A percentile compares a stretch with the other conserved stretches of the same genome.
Conservation (phyloP, 805 yeast genomes). For the Candida gorgasii region DNA sequence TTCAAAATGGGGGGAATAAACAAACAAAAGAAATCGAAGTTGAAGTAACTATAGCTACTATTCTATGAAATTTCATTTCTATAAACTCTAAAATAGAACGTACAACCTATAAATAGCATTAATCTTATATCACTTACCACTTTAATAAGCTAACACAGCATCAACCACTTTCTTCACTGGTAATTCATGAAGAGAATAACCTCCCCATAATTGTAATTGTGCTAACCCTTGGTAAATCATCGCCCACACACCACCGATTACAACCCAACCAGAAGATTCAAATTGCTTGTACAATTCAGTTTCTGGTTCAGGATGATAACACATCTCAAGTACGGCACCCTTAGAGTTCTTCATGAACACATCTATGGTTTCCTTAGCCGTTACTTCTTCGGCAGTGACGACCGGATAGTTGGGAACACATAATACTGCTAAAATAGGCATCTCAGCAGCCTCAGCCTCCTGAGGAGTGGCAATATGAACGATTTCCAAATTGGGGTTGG, state of each 20-base stretch:
- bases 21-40: too few species aligned
- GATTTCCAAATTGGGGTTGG: slow-evolving; percentile 26
- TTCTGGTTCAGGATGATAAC: slow-evolving; percentile 31
- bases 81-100: too few species aligned
- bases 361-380: slow-evolving; percentile 26
- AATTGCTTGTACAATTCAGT: slow-evolving; percentile 27
- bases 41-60: too few species aligned
- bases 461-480: slow-evolving; percentile 24
- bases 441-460: slow-evolving; percentile 20
- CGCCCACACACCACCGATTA: slow-evolving; percentile 30
- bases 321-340: slow-evolving; percentile 36
- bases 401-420: slow-evolving; percentile 33
- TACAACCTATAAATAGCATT: too few species aligned
- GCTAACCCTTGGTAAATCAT: slow-evolving; percentile 35
- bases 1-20: too few species aligned
- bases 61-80: too few species aligned
- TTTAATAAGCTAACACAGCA: too few species aligned
- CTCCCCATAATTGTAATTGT: slow-evolving; percentile 33
- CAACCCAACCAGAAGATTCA: slow-evolving; percentile 25
- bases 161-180: too few species aligned
- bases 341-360: slow-evolving; percentile 23
- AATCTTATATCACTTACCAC: too few species aligned
- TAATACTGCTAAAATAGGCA: slow-evolving; percentile 25
- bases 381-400: slow-evolving; percentile 21
- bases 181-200: slow-evolving; percentile 24